Evolutionary conservation across 352 stramenopile species (phyloP).

Genomic region (Blastocystis sp.): DNA sequence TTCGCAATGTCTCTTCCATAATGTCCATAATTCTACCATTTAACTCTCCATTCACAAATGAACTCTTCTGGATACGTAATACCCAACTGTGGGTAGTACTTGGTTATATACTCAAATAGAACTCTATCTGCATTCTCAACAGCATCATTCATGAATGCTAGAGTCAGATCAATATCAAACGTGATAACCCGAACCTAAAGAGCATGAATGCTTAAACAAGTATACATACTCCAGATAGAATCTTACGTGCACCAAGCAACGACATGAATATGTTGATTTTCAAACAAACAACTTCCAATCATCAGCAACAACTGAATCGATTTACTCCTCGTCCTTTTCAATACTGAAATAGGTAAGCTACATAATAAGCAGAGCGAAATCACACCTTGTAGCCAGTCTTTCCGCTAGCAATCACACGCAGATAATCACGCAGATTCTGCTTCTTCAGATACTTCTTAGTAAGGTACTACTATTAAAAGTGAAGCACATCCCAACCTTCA

Average conservation of each 20-base stretch:
- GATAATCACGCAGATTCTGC: slow-evolving; percentile 97
- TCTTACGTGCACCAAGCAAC: not conserved
- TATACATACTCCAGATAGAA: not conserved
- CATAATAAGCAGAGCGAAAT: slow-evolving; percentile 41
- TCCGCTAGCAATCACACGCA: slow-evolving; percentile 94
- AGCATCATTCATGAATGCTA: slow-evolving; percentile 24
- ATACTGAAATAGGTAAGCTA: slow-evolving; percentile 58
- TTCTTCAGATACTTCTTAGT: slow-evolving; percentile 99
- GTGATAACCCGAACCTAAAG: not conserved
- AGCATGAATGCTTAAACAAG: not conserved
- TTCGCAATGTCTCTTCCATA: not conserved
- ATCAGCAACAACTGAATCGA: slow-evolving; percentile 16
- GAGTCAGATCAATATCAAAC: slow-evolving; percentile 41
- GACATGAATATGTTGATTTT: not conserved
- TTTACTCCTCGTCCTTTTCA: slow-evolving; percentile 49
- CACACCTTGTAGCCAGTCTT: slow-evolving; percentile 96
- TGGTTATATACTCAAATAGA: slow-evolving; percentile 14
- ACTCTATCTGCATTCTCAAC: slow-evolving; percentile 3
- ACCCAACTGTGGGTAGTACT: not conserved
- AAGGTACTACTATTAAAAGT: slow-evolving; percentile 76
- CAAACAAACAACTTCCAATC: slow-evolving; percentile 10
- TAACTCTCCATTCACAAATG: not conserved
- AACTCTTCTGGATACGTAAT: slow-evolving; percentile 29
- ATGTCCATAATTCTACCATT: slow-evolving; percentile 4
- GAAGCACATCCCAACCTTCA: slow-evolving; percentile 63